Percentiles rank a stretch among this genome's conserved stretches.
Conservation (phyloP, 306 rosid genomes). For the Arachis hypogaea region DNA sequence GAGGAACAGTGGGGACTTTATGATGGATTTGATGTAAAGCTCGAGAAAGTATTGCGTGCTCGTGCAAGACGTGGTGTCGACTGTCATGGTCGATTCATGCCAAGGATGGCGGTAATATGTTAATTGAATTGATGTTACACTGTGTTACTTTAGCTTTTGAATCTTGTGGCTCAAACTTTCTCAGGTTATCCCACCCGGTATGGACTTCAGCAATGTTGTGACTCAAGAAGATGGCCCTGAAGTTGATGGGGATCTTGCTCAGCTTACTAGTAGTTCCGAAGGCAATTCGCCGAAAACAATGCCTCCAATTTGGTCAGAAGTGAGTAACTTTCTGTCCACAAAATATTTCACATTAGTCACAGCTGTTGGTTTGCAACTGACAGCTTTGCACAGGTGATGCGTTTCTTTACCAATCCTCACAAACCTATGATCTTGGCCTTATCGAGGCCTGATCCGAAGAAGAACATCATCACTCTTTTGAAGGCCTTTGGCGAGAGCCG, state of each 20-base stretch:
- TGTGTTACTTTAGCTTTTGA: slow-evolving; percentile 12
- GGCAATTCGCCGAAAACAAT: slow-evolving; percentile 70
- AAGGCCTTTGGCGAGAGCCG: slow-evolving; percentile 92
- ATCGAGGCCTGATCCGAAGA: slow-evolving; percentile 92
- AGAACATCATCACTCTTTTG: slow-evolving; percentile 82
- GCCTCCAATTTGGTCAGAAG: slow-evolving; percentile 83
- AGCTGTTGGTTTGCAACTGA: slow-evolving; percentile 25
- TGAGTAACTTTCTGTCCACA: slow-evolving; percentile 48
- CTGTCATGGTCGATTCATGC: slow-evolving; percentile 89
- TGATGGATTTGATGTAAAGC: slow-evolving; percentile 90
- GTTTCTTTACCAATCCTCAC: slow-evolving; percentile 87
- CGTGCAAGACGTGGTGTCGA: slow-evolving; percentile 83
- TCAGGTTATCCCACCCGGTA: slow-evolving; percentile 92
- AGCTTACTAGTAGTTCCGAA: slow-evolving; percentile 49
- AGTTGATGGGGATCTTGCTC: slow-evolving; percentile 66
- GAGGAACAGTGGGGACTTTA: slow-evolving; percentile 97
- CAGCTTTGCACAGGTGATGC: slow-evolving; percentile 64
- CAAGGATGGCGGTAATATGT: slow-evolving; percentile 85
- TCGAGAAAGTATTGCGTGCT: slow-evolving; percentile 86
- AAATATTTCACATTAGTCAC: background rate
- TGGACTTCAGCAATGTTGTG: slow-evolving; percentile 88
- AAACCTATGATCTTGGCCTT: slow-evolving; percentile 89
- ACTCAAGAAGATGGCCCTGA: slow-evolving; percentile 73
- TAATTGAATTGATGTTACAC: slow-evolving; percentile 29
- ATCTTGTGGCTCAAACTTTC: slow-evolving; percentile 28